Conservation (phyloP, 306 rosid species). For the Cicer judaicum region DNA sequence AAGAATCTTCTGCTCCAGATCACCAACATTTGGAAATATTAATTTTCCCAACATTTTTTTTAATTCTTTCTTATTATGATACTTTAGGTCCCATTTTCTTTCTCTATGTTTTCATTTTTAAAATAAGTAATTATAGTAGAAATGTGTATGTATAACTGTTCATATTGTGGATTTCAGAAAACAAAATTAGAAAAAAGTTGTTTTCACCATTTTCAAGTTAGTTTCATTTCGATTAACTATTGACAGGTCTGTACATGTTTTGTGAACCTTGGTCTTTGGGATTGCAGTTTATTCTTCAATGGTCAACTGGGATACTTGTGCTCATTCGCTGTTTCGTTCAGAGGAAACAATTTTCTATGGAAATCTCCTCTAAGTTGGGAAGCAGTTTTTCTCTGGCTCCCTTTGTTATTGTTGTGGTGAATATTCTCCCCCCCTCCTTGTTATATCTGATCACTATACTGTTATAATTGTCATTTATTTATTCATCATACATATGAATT, state of each 20-base stretch:
- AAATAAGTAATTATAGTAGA: no score
- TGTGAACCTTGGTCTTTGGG: conserved; percentile 81
- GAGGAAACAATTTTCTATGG: conserved; percentile 75
- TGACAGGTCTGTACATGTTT: conserved; percentile 81
- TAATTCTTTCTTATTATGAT: conserved; percentile 3
- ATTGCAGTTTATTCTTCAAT: conserved; percentile 99
- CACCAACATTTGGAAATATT: conserved; percentile 8
- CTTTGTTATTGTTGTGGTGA: conserved; percentile 83
- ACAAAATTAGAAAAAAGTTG: background rate
- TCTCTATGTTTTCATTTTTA: background rate
- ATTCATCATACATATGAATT: background rate
- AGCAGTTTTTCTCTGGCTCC: conserved; percentile 93
- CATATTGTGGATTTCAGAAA: background rate
- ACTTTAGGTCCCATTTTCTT: background rate
- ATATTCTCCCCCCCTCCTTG: conserved; percentile 25
- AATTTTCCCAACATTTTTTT: conserved; percentile 29
- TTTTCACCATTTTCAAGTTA: conserved; percentile 53
- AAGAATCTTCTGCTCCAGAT: conserved; percentile 15
- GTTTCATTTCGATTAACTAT: conserved; percentile 71
- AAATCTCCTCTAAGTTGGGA: conserved; percentile 78
- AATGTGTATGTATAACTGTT: background rate
- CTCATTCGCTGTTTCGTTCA: conserved; percentile 82
- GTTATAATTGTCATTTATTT: background rate
- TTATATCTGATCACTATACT: conserved; percentile 8
- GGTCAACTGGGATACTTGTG: conserved; percentile 92